Base-by-base conservation (phyloP, 2,329 filamentous ascomycete species). In the Aureobasidium sp. region DNA sequence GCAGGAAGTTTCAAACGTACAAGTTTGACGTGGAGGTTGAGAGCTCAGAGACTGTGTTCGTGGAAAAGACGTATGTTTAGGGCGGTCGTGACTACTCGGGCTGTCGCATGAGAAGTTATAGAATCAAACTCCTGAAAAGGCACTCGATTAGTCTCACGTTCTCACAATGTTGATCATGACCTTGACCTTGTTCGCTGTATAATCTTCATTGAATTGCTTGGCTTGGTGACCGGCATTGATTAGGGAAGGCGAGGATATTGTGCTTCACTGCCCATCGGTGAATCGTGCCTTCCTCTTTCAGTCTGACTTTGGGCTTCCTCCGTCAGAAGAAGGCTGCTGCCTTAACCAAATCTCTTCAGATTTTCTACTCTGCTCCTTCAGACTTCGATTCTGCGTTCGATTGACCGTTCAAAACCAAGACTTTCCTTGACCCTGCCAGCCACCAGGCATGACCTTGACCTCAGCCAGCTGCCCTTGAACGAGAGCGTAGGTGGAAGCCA, bases 1-100 rank as follows among this genome's bases (percentile, higher is more conserved):
- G 69, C 9, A 67, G 69, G 45, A 62, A 69, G 36, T 73, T 72
- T 34, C 6, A 3, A 10, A 9, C 30, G 4, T 45, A 53, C 30
- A 29, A 44, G 30, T 30, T 53, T 29, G 58, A 45, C 29, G 48
- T 13, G 9, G 55, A 59, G 16, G 41, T 25, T 1, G 44, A 32
- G 11, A 39, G 36, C 14, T 21, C 55, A 27, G 44, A 49, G 30
- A 41, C 36, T 11, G 34, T 59, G 16, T 25, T 48, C 32, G 29
- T 45, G 9, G 55, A 49, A 10, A 49, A 59, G 27, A 9, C 32
- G 29, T 16, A 13, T 13, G 42, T 37, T 1, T 58, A 47, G 14
- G 27, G 7, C 8, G 5, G 30, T 21, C 3, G 11, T 21, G 21
- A 21, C 21, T 21, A 21, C 21, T 21, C 47, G 30, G 2, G 1